Base-by-base conservation (phyloP, 2,329 filamentous ascomycete species). In the Aspergillus neoniger region DNA sequence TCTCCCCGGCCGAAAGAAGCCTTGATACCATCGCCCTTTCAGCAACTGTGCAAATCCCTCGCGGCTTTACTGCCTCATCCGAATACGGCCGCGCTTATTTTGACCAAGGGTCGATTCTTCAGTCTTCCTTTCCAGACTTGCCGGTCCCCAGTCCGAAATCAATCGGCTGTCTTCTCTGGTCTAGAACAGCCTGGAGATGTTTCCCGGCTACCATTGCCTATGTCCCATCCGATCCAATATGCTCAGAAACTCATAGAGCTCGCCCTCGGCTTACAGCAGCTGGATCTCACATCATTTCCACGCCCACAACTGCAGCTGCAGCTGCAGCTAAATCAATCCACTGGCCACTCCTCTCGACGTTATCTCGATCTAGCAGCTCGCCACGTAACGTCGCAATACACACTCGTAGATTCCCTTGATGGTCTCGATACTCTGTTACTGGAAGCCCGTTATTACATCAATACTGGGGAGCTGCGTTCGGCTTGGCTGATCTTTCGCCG, bases 381-480 rank as follows among this genome's bases (percentile, higher is more conserved):
- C 6, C 38, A 53, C 15, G 58, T 57, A 9, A 57, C 47, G 3
- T 57, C 54, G 7, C 30, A 54, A 10, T 32, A 60, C 39, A 25
- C 30, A 8, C 49, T 60, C 10, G 25, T 60, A 12, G 47, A 28
- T n/a, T 57, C 47, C 4, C 10, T 60, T 0, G 58, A 57, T 15
- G 32, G 47, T 8, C 47, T 60, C 0, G 58, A 60, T 10, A 23
- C 47, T 21, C 55, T 60, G 15, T 52, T 57, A 28, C 48, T 60
- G 9, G 28, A 60, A n/a, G 41, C 38, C 21, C 25, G 49, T 17
- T 60, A 60, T 12, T 21, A 53, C 14, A 28, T 56, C 15, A 57
- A 60, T 15, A n/a, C 17, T 0, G 58, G 58, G 7, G 12, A 48
- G 23, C 7, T 60, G 36, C 48, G 21, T 2, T 12, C 36, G 0